phyloP scores from a whole-genome alignment of 257 asterid species.

The Primulina tabacum region DNA sequence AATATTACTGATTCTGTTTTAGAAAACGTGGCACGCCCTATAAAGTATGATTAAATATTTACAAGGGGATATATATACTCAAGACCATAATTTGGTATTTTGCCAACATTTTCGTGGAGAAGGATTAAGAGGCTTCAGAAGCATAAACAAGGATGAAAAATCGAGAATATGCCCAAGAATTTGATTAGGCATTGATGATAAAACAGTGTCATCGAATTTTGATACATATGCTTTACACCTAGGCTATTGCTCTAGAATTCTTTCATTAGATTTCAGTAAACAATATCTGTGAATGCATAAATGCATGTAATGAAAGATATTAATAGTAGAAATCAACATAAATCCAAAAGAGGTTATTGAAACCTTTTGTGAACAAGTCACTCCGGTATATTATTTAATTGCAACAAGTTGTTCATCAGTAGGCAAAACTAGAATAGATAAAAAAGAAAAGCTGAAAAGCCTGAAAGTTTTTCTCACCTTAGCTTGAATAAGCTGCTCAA shows the following conservation, averaged over 20 bases:
- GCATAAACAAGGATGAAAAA: not conserved
- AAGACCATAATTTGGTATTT: not conserved
- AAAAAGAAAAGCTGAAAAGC: no score
- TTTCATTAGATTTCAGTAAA: slow-evolving; percentile 10
- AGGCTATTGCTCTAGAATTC: slow-evolving; percentile 4
- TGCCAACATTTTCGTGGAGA: not conserved
- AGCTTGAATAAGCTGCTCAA: slow-evolving; percentile 36
- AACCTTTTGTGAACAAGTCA: not conserved
- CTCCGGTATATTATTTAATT: not conserved
- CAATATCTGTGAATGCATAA: not conserved
- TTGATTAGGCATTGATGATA: not conserved
- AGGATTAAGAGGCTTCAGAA: not conserved
- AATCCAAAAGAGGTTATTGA: not conserved
- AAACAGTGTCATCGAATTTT: not conserved
- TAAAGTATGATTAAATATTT: not conserved
- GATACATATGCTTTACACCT: not conserved
- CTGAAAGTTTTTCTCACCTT: slow-evolving; percentile 42
- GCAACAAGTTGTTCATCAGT: slow-evolving; percentile 16
- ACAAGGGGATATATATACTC: not conserved
- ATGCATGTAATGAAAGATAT: not conserved
- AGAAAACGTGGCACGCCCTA: not conserved
- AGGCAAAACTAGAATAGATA: not conserved
- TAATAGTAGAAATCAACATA: not conserved
- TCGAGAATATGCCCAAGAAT: not conserved
- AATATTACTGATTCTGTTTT: not conserved